These are phyloP conservation scores for Metroxylon sagu DNA, from an alignment of 176 grass and related monocot genomes.

Conservation along the genomic window DNA sequence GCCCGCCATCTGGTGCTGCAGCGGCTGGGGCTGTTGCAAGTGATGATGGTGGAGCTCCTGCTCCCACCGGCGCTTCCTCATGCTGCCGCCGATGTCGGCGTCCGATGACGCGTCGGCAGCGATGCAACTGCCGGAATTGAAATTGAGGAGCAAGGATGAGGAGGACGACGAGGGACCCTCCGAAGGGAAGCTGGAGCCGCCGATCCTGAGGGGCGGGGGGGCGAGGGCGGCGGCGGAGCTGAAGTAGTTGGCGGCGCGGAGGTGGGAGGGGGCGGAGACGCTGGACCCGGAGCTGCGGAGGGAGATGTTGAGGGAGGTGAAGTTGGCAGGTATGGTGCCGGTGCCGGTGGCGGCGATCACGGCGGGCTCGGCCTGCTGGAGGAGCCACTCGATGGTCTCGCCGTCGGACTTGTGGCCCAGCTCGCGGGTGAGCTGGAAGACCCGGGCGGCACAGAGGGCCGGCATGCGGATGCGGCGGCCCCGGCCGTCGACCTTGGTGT, in stretches of 20 bases:
- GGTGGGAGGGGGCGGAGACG: constrained; percentile 26
- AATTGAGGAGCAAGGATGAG: constrained; percentile 13
- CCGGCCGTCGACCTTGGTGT: constrained; percentile 30
- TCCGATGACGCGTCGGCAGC: neutral
- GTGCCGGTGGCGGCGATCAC: constrained; percentile 27
- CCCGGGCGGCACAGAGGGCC: constrained; percentile 20
- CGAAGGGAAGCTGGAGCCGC: neutral
- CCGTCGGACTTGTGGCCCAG: constrained; percentile 28
- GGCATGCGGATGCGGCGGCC: constrained; percentile 29
- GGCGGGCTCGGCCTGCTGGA: constrained; percentile 29
- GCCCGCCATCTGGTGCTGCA: constrained; percentile 20
- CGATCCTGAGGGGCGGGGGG: constrained; percentile 2
- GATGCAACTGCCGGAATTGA: constrained; percentile 18
- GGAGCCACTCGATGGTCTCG: constrained; percentile 33
- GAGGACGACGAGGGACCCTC: constrained; percentile 10
- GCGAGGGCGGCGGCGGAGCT: constrained; percentile 6
- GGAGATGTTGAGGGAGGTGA: constrained; percentile 32
- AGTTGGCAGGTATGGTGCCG: constrained; percentile 27
- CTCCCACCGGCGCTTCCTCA: constrained; percentile 19
- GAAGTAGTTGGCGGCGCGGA: constrained; percentile 18
- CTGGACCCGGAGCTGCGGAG: constrained; percentile 23
- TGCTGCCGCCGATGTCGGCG: neutral
- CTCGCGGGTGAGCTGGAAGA: constrained; percentile 29
- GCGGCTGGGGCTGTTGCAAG: neutral
- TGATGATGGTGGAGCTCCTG: neutral